Evolutionary conservation across 179 eudicot genomes (phyloP).

Genomic region (Nepenthes alata): DNA sequence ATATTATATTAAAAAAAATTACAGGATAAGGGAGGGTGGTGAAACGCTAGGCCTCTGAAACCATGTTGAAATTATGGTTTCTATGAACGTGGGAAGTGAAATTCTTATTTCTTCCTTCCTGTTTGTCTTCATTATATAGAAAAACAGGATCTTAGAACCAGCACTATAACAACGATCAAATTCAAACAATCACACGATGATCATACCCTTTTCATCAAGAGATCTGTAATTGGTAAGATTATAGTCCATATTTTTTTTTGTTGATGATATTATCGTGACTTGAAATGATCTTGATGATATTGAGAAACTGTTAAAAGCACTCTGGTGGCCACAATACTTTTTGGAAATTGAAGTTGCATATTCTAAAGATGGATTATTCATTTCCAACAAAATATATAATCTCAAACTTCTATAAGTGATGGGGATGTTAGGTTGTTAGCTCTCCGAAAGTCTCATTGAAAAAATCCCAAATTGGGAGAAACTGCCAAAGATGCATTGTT

Average conservation of each 20-base stretch:
- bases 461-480: background rate
- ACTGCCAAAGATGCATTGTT: background rate
- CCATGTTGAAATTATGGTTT: no score
- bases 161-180: background rate
- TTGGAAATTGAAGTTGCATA: slow-evolving; percentile 1
- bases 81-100: background rate
- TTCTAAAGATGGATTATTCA: background rate
- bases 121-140: no score
- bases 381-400: background rate
- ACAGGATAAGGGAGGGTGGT: no score
- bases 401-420: background rate
- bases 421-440: background rate
- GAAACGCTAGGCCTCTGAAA: no score
- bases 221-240: background rate
- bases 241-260: background rate
- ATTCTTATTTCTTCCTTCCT: background rate
- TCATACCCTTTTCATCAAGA: background rate
- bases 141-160: background rate
- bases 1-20: no score
- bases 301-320: background rate
- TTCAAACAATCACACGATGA: background rate
- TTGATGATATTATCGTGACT: slow-evolving; percentile 3
- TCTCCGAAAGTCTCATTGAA: background rate
- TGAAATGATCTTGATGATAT: background rate
- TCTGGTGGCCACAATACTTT: background rate